A percentile compares a stretch with the other conserved stretches of the same genome.
These are phyloP conservation scores for Scutellaria barbata DNA, from an alignment of 257 asterid species.

Conservation along the genomic window DNA sequence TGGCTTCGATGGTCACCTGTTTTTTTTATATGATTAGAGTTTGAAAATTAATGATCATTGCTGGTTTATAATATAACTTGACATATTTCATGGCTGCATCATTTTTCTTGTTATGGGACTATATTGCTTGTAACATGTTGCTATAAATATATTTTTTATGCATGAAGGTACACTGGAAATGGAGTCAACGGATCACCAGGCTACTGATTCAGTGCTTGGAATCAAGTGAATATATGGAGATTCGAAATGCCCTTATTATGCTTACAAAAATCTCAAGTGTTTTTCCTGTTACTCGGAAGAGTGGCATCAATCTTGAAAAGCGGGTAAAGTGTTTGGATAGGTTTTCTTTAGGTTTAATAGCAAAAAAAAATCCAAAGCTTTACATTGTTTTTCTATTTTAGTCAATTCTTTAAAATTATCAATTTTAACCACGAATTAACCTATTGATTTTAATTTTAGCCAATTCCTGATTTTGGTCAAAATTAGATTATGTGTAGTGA, in stretches of 20 bases:
- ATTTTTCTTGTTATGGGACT: conserved; percentile 16
- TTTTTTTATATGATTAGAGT: neutral
- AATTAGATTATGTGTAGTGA: too few species aligned
- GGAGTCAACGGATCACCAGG: conserved; percentile 99
- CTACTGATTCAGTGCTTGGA: conserved; percentile 95
- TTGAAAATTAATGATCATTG: neutral
- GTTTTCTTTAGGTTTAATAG: too few species aligned
- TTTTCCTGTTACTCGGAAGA: conserved; percentile 97
- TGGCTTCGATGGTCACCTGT: neutral
- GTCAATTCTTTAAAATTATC: too few species aligned
- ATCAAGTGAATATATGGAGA: conserved; percentile 96
- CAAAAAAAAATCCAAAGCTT: too few species aligned
- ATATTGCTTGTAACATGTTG: conserved; percentile 18
- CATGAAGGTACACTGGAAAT: conserved; percentile 95
- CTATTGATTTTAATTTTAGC: too few species aligned
- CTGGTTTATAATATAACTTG: conserved; percentile 12
- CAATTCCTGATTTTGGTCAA: too few species aligned
- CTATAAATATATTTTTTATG: conserved; percentile 32
- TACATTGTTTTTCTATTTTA: too few species aligned
- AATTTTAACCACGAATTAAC: too few species aligned
- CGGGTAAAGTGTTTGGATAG: conserved; percentile 59
- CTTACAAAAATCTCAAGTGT: conserved; percentile 82
- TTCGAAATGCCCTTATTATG: conserved; percentile 92
- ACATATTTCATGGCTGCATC: conserved; percentile 3
- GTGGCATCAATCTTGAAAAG: conserved; percentile 97